Evolutionary conservation across 768 basidiomycete genomes (phyloP).

Genomic region (Tylopilus felleus): DNA sequence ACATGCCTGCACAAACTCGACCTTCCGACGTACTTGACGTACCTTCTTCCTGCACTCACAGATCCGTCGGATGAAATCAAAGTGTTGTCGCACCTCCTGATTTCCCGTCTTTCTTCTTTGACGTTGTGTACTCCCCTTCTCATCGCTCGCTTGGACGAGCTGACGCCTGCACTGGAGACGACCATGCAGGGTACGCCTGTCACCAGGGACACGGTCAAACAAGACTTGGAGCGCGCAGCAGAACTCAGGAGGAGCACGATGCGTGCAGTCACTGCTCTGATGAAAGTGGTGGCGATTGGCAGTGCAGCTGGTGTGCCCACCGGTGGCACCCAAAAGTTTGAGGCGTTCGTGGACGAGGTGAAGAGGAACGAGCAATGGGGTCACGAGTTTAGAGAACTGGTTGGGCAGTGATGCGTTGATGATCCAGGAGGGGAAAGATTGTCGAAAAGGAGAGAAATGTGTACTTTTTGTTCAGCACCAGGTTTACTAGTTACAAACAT

Average conservation of each 20-base stretch:
- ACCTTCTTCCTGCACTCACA: slow-evolving; percentile 75
- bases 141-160: slow-evolving; percentile 75
- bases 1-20: slow-evolving; percentile 89
- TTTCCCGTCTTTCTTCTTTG: slow-evolving; percentile 85
- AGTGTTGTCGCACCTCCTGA: slow-evolving; percentile 92
- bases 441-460: too few species aligned
- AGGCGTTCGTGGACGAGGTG: slow-evolving; percentile 72
- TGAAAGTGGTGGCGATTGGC: slow-evolving; percentile 61
- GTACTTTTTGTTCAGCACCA: neutral
- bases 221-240: slow-evolving; percentile 81
- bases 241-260: slow-evolving; percentile 91
- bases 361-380: slow-evolving; percentile 67
- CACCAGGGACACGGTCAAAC: slow-evolving; percentile 95
- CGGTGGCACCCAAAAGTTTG: slow-evolving; percentile 52
- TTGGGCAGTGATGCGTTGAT: slow-evolving; percentile 24
- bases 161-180: slow-evolving; percentile 78
- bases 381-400: slow-evolving; percentile 48
- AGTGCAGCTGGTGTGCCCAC: slow-evolving; percentile 43
- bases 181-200: slow-evolving; percentile 87
- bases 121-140: slow-evolving; percentile 35
- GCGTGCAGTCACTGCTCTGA: slow-evolving; percentile 82
- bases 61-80: slow-evolving; percentile 98
- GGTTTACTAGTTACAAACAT: neutral
- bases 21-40: slow-evolving; percentile 76
- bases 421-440: neutral